phyloP scores from a whole-genome alignment of 1,284 basidiomycete species.

The Malassezia arunalokei region DNA sequence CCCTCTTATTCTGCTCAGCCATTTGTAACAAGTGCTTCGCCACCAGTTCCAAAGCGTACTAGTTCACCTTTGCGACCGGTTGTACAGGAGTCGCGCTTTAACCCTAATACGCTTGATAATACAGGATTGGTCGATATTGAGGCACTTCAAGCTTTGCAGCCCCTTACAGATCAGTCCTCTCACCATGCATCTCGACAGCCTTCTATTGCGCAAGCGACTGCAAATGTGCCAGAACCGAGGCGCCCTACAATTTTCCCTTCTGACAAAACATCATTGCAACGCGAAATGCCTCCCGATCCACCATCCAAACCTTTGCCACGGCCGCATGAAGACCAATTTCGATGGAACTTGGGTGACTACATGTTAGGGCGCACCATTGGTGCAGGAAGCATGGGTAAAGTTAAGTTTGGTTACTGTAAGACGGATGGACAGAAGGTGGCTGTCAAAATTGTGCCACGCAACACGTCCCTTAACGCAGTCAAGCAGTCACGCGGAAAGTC shows the following conservation, averaged over 20 bases:
- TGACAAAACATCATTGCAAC: neutral
- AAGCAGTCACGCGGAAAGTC: slow-evolving; percentile 27
- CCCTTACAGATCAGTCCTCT: neutral
- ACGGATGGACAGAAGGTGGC: slow-evolving; percentile 88
- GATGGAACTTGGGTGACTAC: slow-evolving; percentile 66
- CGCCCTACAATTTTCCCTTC: neutral
- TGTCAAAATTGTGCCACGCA: slow-evolving; percentile 90
- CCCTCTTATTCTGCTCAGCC: neutral
- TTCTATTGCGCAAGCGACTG: neutral
- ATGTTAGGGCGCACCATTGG: slow-evolving; percentile 92
- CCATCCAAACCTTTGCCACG: neutral
- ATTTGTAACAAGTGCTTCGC: neutral
- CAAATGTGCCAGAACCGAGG: neutral
- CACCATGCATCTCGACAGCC: neutral
- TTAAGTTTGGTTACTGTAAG: slow-evolving; percentile 86
- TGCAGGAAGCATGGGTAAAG: slow-evolving; percentile 97
- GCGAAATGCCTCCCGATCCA: neutral
- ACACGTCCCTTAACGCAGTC: slow-evolving; percentile 53
- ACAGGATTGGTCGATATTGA: slow-evolving; percentile 13
- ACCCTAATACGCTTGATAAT: neutral
- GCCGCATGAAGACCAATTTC: slow-evolving; percentile 2
- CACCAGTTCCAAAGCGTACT: neutral
- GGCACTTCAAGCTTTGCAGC: neutral
- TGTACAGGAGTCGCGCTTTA: neutral
- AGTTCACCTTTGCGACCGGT: slow-evolving; percentile 11